These are phyloP conservation scores for Austroboletus festivus DNA, from an alignment of 768 basidiomycete genomes.

Conservation along the genomic window DNA sequence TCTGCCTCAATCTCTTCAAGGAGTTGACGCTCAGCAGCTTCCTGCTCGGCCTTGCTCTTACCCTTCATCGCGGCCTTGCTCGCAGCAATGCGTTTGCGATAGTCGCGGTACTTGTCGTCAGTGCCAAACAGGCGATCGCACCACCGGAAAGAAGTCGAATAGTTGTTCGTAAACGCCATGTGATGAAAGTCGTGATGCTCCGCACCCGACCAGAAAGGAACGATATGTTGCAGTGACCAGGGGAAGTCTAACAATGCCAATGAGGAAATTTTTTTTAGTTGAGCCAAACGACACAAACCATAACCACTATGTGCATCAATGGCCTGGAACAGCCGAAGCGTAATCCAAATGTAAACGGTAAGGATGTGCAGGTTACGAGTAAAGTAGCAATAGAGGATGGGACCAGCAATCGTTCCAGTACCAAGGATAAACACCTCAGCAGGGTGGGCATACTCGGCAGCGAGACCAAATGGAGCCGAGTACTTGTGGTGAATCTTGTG, in stretches of 20 bases:
- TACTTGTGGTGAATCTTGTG: slow-evolving; percentile 99
- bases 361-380: slow-evolving; percentile 77
- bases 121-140: slow-evolving; percentile 89
- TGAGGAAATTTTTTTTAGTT: background rate
- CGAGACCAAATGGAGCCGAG: slow-evolving; percentile 94
- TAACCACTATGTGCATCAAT: slow-evolving; percentile 97
- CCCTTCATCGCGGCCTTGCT: slow-evolving; percentile 56
- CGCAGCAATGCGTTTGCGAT: slow-evolving; percentile 62
- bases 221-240: slow-evolving; percentile 88
- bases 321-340: slow-evolving; percentile 91
- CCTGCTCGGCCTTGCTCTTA: slow-evolving; percentile 50
- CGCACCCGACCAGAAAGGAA: slow-evolving; percentile 96
- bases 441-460: slow-evolving; percentile 97
- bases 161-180: slow-evolving; percentile 94
- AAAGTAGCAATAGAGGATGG: slow-evolving; percentile 80
- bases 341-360: slow-evolving; percentile 93
- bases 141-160: slow-evolving; percentile 91
- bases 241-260: slow-evolving; percentile 71
- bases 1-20: slow-evolving; percentile 71
- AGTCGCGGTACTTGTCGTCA: slow-evolving; percentile 83
- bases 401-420: slow-evolving; percentile 85
- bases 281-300: slow-evolving; percentile 46
- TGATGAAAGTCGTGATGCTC: slow-evolving; percentile 99
- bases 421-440: slow-evolving; percentile 95
- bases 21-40: slow-evolving; percentile 56